A percentile compares a stretch with the other conserved stretches of the same genome.
Conservation (phyloP, 208 protist genomes). For the Herpetomonas samuelpessoai region DNA sequence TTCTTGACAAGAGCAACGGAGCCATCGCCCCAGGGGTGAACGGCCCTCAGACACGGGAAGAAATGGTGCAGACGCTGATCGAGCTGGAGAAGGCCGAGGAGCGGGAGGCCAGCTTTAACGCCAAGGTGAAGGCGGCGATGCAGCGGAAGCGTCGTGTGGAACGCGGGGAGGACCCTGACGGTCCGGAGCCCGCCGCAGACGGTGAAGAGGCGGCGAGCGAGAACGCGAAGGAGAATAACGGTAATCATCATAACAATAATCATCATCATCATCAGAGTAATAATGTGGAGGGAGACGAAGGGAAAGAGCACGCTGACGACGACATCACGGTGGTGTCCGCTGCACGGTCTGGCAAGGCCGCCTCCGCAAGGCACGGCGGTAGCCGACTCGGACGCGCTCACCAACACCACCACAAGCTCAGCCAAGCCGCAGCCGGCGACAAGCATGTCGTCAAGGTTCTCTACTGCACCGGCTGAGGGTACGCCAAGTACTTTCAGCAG, state of each 20-base stretch:
- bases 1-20: slow-evolving; percentile 40
- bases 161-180: background rate
- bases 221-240: slow-evolving; percentile 14
- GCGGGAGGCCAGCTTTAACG: slow-evolving; percentile 20
- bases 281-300: background rate
- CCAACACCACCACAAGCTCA: background rate
- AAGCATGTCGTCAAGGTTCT: slow-evolving; percentile 34
- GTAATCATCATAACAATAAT: slow-evolving; percentile 10
- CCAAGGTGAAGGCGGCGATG: slow-evolving; percentile 19
- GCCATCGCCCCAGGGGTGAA: background rate
- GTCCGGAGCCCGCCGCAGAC: background rate
- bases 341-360: no score
- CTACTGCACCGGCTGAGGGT: slow-evolving; percentile 79
- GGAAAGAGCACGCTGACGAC: background rate
- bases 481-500: slow-evolving; percentile 77
- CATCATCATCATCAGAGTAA: slow-evolving; percentile 5
- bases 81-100: slow-evolving; percentile 38
- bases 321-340: background rate
- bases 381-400: background rate
- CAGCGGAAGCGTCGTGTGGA: slow-evolving; percentile 16
- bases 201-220: slow-evolving; percentile 8
- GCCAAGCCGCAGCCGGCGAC: background rate
- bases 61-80: slow-evolving; percentile 38
- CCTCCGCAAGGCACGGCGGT: background rate
- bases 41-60: slow-evolving; percentile 2